Percentiles rank a stretch among this genome's conserved stretches.
These are phyloP conservation scores for Mesembryanthemum crystallinum DNA, from an alignment of 148 eudicot genomes.

Conservation along the genomic window DNA sequence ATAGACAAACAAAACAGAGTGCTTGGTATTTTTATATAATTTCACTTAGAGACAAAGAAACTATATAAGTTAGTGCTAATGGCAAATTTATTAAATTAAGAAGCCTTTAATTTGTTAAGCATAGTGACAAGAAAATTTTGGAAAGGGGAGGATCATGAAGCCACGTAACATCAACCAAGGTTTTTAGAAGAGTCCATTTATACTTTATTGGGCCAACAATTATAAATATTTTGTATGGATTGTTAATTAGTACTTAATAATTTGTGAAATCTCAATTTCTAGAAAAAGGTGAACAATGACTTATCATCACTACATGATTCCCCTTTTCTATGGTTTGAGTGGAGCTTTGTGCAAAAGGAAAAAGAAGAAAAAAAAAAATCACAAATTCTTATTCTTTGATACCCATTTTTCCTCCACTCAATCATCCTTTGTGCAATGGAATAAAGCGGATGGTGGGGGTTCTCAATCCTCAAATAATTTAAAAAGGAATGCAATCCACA, in stretches of 20 bases:
- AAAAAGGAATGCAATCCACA: not conserved
- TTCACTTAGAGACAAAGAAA: not conserved
- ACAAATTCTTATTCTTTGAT: conserved; percentile 47
- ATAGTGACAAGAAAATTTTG: not conserved
- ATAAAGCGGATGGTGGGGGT: conserved; percentile 29
- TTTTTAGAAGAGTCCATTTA: not conserved
- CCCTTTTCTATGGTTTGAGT: conserved; percentile 15
- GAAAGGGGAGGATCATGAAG: not conserved
- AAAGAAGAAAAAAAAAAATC: not conserved
- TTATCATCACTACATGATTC: conserved; percentile 8
- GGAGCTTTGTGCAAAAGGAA: conserved; percentile 30
- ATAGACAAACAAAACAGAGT: not conserved
- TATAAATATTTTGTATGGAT: not conserved
- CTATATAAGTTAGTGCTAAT: not conserved
- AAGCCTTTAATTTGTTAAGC: not conserved
- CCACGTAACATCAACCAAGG: not conserved
- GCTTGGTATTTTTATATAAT: not conserved
- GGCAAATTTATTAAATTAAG: not conserved
- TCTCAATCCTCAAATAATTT: not conserved
- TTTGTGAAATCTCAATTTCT: conserved; percentile 10
- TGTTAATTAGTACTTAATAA: not conserved
- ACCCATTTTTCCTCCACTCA: conserved; percentile 30
- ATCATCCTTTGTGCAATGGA: conserved; percentile 30
- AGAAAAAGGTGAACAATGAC: conserved; percentile 21
- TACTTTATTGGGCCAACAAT: not conserved